Evolutionary conservation across 192 early-diverging fungal species (phyloP).

Genomic region (Coemansia reversa): DNA sequence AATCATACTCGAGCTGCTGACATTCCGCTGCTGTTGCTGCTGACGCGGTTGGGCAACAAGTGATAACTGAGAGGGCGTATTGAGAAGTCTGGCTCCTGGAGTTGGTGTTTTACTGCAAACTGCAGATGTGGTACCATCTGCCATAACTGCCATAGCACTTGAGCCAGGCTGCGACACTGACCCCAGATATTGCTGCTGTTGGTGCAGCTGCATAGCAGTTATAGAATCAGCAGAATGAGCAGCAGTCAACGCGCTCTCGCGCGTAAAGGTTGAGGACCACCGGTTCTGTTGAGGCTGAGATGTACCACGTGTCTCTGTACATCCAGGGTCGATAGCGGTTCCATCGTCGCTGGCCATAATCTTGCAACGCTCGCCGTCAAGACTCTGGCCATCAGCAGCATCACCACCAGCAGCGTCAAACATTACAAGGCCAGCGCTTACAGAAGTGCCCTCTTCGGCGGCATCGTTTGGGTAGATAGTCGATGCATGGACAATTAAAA

Average conservation of each 20-base stretch:
- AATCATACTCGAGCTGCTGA: neutral
- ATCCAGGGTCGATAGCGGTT: slow-evolving; percentile 13
- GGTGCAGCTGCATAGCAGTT: neutral
- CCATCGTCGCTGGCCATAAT: slow-evolving; percentile 35
- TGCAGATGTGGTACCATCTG: neutral
- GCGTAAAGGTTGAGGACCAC: slow-evolving; percentile 22
- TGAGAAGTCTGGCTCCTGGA: neutral
- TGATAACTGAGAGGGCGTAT: neutral
- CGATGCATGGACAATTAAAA: slow-evolving; percentile 60
- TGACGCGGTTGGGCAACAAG: neutral
- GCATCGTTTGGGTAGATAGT: slow-evolving; percentile 14
- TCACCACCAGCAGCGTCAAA: slow-evolving; percentile 10
- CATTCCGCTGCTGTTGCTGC: slow-evolving; percentile 3
- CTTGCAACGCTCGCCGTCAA: slow-evolving; percentile 11
- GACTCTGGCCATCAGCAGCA: neutral
- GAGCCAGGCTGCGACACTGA: neutral
- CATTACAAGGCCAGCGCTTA: slow-evolving; percentile 32
- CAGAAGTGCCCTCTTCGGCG: neutral
- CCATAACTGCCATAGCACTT: neutral
- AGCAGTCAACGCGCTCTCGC: slow-evolving; percentile 18
- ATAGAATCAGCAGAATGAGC: slow-evolving; percentile 16
- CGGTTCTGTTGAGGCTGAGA: slow-evolving; percentile 10
- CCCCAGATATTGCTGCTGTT: neutral
- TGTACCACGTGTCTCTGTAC: neutral
- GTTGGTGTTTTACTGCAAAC: neutral